These are phyloP conservation scores for Trichosporon sp. DNA, from an alignment of 1,284 basidiomycete genomes.

Conservation along the genomic window DNA sequence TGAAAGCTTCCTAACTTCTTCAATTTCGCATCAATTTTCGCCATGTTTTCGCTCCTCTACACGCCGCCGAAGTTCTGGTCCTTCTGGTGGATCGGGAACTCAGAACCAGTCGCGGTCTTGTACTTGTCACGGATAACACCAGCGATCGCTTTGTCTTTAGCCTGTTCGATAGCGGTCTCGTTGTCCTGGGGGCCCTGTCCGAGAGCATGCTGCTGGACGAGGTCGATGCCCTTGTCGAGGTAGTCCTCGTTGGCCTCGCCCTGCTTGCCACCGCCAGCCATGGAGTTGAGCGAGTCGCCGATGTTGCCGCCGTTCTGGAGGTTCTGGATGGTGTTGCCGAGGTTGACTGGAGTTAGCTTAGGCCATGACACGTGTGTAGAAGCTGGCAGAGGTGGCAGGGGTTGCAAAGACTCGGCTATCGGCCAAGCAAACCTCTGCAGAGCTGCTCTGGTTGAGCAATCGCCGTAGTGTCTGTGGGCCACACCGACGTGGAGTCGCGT, in stretches of 20 bases:
- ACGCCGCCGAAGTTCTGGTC: slow-evolving; percentile 25
- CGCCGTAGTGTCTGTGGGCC: no score
- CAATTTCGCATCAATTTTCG: not conserved
- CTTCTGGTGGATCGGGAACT: slow-evolving; percentile 29
- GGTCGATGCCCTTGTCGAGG: slow-evolving; percentile 34
- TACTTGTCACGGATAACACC: slow-evolving; percentile 28
- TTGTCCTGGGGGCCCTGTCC: slow-evolving; percentile 27
- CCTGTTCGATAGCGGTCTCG: slow-evolving; percentile 31
- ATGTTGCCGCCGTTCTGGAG: slow-evolving; percentile 23
- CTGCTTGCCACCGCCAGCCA: slow-evolving; percentile 30
- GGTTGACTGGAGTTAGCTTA: slow-evolving; percentile 25
- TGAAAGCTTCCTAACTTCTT: not conserved
- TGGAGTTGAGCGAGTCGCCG: slow-evolving; percentile 29
- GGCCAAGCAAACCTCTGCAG: no score
- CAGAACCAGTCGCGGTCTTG: slow-evolving; percentile 24
- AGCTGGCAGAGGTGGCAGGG: not conserved
- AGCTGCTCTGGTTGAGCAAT: no score
- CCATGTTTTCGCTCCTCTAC: not conserved
- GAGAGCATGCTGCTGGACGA: slow-evolving; percentile 29
- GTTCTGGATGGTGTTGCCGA: slow-evolving; percentile 15
- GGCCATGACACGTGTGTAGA: no score
- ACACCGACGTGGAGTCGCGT: no score
- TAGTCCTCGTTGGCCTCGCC: slow-evolving; percentile 32
- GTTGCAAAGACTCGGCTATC: no score
- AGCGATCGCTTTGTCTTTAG: slow-evolving; percentile 30